Base-by-base conservation (phyloP, 2,329 filamentous ascomycete genomes). In the Colletotrichum brevisporum region DNA sequence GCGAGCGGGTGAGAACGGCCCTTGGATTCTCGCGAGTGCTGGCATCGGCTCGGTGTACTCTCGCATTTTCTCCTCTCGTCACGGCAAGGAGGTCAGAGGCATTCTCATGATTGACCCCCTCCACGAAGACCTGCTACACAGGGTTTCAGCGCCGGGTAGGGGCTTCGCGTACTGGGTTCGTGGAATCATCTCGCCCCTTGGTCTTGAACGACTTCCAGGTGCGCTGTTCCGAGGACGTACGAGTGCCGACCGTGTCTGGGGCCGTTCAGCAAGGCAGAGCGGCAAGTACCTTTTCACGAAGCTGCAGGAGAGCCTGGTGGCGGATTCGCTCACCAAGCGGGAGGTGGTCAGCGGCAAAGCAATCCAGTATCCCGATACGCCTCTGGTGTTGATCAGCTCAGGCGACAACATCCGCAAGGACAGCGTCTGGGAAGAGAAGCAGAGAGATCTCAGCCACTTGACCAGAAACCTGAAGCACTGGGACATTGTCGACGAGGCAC, bases 271-370 rank as follows among this genome's bases (percentile, higher is more conserved):
- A 0, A 92, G 94, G 76, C 94, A 97, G 79, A 87, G 86, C 26
- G 93, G 93, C 70, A 97, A 95, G 78, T 91, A 89, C 78, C 91
- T 98, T 79, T 97, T 97, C 78, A 92, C 94, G 5, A 93, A 95
- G 80, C 85, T 99, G 64, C 96, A 99, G 81, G 96, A 99, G 83
- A 95, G 92, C 72, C 85, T 98, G 1, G 94, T 98, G 39, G 95
- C 95, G 0, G 88, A 91, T 72, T 94, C 93, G 1, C 89, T 98
- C 73, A 94, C 94, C 15, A 92, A 91, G 78, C 93, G 93, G 41
- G 96, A 99, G 76, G 90, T 97, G 18, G 84, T 87, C 52, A 92
- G 91, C 68, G 94, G 94, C 67, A 86, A 92, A 24, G 90, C 91
- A 54, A 96, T 98, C 61, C 94, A 97, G 80, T 86, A 88, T 67